Evolutionary conservation across 2,329 filamentous ascomycete genomes (phyloP).

Genomic region (Aspergillus sergii): DNA sequence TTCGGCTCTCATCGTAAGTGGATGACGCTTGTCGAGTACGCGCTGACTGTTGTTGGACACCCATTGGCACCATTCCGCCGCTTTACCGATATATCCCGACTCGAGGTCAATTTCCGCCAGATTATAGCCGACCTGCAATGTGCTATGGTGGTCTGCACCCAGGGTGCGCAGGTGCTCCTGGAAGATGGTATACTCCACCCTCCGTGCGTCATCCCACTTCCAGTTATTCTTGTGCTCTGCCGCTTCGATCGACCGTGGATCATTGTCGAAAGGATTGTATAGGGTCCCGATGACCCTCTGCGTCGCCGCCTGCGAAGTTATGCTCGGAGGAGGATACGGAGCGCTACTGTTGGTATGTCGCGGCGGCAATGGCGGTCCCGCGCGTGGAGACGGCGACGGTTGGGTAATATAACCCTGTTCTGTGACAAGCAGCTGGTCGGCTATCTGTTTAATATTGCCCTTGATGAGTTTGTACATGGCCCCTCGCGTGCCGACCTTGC

Average conservation of each 20-base stretch:
- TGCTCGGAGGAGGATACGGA: conserved; percentile 23
- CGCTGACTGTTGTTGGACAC: conserved; percentile 30
- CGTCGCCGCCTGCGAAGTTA: conserved; percentile 11
- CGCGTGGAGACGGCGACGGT: conserved; percentile 17
- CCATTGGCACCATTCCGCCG: conserved; percentile 35
- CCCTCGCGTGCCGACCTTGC: conserved; percentile 32
- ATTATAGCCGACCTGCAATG: conserved; percentile 29
- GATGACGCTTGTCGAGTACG: conserved; percentile 28
- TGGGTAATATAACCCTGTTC: conserved; percentile 35
- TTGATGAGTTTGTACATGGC: conserved; percentile 36
- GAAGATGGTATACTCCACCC: conserved; percentile 32
- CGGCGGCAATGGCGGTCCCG: conserved; percentile 30
- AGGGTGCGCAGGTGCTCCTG: conserved; percentile 32
- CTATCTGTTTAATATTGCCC: conserved; percentile 37
- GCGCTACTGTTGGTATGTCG: conserved; percentile 32
- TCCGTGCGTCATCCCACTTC: conserved; percentile 33
- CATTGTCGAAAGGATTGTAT: conserved; percentile 26
- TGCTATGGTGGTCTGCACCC: conserved; percentile 33
- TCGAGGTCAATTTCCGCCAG: conserved; percentile 33
- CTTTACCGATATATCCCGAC: conserved; percentile 26
- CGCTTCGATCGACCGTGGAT: conserved; percentile 29
- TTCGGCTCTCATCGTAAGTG: conserved; percentile 32
- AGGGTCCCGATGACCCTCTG: conserved; percentile 24
- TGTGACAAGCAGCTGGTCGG: conserved; percentile 31
- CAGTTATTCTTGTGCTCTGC: conserved; percentile 31